Conservation (phyloP, 306 rosid species). For the Sicyos baderoa region DNA sequence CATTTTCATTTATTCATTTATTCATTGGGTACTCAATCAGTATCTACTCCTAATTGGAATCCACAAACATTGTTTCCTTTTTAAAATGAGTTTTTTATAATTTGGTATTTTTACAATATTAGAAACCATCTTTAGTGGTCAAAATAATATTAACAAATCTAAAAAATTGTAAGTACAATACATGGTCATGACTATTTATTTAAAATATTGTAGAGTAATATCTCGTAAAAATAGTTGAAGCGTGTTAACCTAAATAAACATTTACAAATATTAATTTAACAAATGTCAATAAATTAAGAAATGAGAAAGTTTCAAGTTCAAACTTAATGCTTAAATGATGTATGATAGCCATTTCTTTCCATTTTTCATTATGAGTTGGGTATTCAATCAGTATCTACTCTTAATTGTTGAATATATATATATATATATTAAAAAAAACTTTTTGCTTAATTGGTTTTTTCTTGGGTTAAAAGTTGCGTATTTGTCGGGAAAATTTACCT, state of each 20-base stretch:
- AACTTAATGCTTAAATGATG: neutral
- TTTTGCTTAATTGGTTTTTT: neutral
- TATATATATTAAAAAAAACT: neutral
- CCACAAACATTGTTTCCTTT: neutral
- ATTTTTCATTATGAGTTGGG: slow-evolving; percentile 11
- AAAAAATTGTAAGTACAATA: no score
- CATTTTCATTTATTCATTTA: neutral
- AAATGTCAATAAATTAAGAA: no score
- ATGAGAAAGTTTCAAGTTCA: neutral
- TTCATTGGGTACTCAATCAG: slow-evolving; percentile 24
- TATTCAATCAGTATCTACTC: slow-evolving; percentile 27
- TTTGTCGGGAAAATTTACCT: neutral
- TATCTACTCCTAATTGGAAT: slow-evolving; percentile 32
- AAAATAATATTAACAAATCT: no score
- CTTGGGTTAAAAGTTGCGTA: neutral
- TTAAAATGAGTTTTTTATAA: neutral
- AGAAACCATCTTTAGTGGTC: no score
- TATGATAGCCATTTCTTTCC: neutral
- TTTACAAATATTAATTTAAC: no score
- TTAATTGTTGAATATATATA: slow-evolving; percentile 24
- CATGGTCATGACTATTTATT: no score
- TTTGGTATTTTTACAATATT: no score
- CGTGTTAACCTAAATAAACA: no score
- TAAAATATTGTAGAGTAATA: no score
- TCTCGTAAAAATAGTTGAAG: no score